Base-by-base conservation (phyloP, 805 yeast genomes). In the Priceomyces haplophilus region DNA sequence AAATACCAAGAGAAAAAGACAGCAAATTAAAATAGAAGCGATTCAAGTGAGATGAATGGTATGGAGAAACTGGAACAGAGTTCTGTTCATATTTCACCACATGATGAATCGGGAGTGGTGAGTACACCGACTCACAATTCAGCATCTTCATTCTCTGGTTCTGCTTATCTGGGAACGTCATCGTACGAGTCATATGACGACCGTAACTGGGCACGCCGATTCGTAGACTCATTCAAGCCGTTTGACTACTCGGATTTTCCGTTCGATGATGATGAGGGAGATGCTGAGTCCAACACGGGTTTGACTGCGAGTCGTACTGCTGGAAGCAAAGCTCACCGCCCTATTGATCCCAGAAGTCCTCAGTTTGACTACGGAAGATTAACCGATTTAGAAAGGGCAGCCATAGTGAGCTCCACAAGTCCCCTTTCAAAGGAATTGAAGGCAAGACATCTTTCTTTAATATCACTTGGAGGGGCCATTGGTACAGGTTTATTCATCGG, bases 401-500 rank as follows among this genome's bases (percentile, higher is more conserved):
- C 65, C 18, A 56, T 59, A 24, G 59, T 59, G 43, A 64, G 67
- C 15, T 62, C 66, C 12, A 62, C 61, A 31, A 54, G 61, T 20
- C 69, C 67, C 1, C 53, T 63, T 29, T 54, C 64, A 10, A 53
- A 61, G 36, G 51, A 59, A 4, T 61, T 80, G 55, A 79, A 78
- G 51, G 61, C 66, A 34, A 75, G 88, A 55, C 86, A 81, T 52
- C 58, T 82, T 53, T 80, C 80, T 50, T 80, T 83, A 77, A 75
- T 83, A 47, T 80, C 87, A 27, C 78, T 83, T 35, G 86, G 86
- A 31, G 82, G 85, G 36, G 73, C 82, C 33, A 77, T 82, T 30
- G 87, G 87, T 45, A 80, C 86, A 2, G 87, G 88, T 56, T 62
- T 82, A 43, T 80, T 81, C 46, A 76, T 82, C 38, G 85, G 85